Evolutionary conservation across 139 green algal species (phyloP).

Genomic region (Trebouxia sp.): DNA sequence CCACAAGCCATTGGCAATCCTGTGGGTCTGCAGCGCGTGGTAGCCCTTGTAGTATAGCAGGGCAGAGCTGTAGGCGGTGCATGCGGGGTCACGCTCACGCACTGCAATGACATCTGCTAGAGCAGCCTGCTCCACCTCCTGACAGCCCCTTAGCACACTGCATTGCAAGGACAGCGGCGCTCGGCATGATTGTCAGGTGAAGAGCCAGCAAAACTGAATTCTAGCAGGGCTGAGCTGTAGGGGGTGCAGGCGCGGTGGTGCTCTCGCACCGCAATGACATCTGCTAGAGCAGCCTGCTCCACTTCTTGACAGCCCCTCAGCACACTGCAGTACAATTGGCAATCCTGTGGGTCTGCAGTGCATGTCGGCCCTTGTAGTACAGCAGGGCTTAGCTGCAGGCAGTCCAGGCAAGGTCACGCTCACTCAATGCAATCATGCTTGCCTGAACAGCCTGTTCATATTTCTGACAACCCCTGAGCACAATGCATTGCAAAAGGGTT

Average conservation of each 20-base stretch:
- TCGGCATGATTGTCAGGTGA: too few species aligned
- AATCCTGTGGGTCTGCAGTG: slow-evolving; percentile 90
- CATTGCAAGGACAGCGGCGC: too few species aligned
- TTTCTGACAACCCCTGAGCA: slow-evolving; percentile 29
- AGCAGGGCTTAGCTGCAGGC: slow-evolving; percentile 74
- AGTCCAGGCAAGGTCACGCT: slow-evolving; percentile 72
- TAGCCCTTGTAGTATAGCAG: slow-evolving; percentile 97
- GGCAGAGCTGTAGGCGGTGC: slow-evolving; percentile 60
- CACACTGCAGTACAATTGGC: slow-evolving; percentile 60
- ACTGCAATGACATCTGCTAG: slow-evolving; percentile 53
- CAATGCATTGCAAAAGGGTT: too few species aligned
- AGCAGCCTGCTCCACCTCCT: slow-evolving; percentile 39
- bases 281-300: slow-evolving; percentile 43
- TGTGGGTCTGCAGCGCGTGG: slow-evolving; percentile 90
- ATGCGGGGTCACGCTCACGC: slow-evolving; percentile 72
- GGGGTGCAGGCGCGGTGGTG: slow-evolving; percentile 71
- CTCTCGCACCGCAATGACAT: slow-evolving; percentile 53
- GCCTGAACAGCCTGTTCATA: slow-evolving; percentile 45
- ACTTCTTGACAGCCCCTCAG: slow-evolving; percentile 23
- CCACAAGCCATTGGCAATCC: slow-evolving; percentile 93
- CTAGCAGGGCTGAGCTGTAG: slow-evolving; percentile 76
- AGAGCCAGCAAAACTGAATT: too few species aligned
- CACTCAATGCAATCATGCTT: slow-evolving; percentile 50
- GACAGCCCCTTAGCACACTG: slow-evolving; percentile 33
- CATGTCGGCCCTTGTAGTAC: slow-evolving; percentile 97